Conservation (phyloP, 352 stramenopile species). For the Phytophthora hybrid region DNA sequence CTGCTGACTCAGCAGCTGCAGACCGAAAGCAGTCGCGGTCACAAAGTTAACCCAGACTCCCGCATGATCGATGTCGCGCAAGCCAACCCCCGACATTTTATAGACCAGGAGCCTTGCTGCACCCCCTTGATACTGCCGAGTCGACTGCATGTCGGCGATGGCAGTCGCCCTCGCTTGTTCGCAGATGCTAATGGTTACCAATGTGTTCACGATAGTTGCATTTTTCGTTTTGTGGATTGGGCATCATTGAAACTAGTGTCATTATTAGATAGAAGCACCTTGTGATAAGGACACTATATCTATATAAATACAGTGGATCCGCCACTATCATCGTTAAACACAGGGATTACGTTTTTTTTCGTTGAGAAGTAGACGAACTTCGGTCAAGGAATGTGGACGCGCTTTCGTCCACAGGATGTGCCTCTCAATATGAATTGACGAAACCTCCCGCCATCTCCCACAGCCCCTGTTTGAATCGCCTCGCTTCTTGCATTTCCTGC, state of each 20-base stretch:
- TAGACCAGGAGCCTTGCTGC: background rate
- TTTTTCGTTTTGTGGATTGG: no score
- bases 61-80: no score
- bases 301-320: background rate
- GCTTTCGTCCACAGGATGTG: background rate
- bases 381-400: background rate
- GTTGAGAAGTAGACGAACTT: slow-evolving; percentile 16
- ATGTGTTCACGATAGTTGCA: no score
- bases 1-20: no score
- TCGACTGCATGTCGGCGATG: background rate
- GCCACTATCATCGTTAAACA: background rate
- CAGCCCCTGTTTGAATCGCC: background rate
- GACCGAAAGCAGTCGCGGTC: no score
- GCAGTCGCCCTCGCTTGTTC: background rate
- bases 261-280: background rate
- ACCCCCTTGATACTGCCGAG: background rate
- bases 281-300: background rate
- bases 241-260: background rate
- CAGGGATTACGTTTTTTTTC: slow-evolving; percentile 11
- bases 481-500: slow-evolving; percentile 1
- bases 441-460: background rate
- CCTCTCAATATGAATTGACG: background rate
- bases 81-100: no score
- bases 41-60: no score
- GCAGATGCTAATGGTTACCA: background rate